Conservation (phyloP, 768 basidiomycete species). For the Sarcomyxa edulis region DNA sequence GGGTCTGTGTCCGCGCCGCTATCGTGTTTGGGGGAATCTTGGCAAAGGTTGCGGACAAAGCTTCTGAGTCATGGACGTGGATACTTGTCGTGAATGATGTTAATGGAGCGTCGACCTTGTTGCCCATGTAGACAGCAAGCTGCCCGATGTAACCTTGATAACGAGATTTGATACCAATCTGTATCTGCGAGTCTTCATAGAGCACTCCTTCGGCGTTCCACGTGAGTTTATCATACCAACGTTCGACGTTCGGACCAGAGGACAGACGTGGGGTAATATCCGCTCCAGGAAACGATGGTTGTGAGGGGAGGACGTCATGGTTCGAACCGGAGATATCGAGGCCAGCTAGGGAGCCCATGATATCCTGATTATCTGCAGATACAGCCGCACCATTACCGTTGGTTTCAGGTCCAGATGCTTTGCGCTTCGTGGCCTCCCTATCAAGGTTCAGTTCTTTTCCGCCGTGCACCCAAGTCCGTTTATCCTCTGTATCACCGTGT, state of each 20-base stretch:
- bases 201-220: constrained; percentile 83
- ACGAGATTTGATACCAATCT: constrained; percentile 94
- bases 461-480: constrained; percentile 91
- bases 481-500: constrained; percentile 90
- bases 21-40: constrained; percentile 87
- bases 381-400: constrained; percentile 33
- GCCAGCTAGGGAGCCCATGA: constrained; percentile 76
- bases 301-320: constrained; percentile 11
- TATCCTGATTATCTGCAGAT: constrained; percentile 39
- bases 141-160: constrained; percentile 95
- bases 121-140: constrained; percentile 91
- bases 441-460: constrained; percentile 91
- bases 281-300: constrained; percentile 5
- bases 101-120: constrained; percentile 87
- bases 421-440: constrained; percentile 55
- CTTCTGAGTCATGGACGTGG: constrained; percentile 65
- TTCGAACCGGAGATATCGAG: constrained; percentile 54
- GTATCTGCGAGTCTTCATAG: constrained; percentile 93
- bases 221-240: constrained; percentile 84
- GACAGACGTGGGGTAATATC: constrained; percentile 40
- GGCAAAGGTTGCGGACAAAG: constrained; percentile 78
- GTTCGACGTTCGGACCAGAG: constrained; percentile 69
- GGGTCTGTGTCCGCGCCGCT: constrained; percentile 79
- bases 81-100: constrained; percentile 87
- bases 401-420: constrained; percentile 31